Conservation (phyloP, 2,329 filamentous ascomycete genomes). For the Neoarthrinium moseri region DNA sequence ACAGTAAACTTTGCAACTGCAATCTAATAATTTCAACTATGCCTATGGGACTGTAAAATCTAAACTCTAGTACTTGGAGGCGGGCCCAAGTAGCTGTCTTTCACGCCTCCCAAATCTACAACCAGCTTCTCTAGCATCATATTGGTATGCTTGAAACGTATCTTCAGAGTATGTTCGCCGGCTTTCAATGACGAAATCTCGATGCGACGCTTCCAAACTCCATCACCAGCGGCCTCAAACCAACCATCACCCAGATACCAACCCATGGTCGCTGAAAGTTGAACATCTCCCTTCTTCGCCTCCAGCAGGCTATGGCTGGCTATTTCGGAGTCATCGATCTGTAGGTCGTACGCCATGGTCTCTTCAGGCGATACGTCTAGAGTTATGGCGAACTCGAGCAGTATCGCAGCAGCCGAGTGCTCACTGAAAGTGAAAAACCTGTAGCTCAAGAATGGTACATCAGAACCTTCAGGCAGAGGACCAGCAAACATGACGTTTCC, state of each 20-base stretch:
- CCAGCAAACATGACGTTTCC: slow-evolving; percentile 21
- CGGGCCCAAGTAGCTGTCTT: not conserved
- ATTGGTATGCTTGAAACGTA: not conserved
- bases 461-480: slow-evolving; percentile 11
- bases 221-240: not conserved
- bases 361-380: slow-evolving; percentile 50
- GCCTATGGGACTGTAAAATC: no score
- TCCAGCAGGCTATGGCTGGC: no score
- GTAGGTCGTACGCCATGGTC: slow-evolving; percentile 48
- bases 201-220: no score
- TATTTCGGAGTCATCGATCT: slow-evolving; percentile 47
- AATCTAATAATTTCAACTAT: no score
- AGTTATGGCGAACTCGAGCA: slow-evolving; percentile 32
- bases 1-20: no score
- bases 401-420: slow-evolving; percentile 6
- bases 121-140: not conserved
- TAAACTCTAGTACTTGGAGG: no score
- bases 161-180: not conserved
- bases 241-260: not conserved
- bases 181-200: no score
- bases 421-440: slow-evolving; percentile 29
- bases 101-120: not conserved
- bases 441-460: slow-evolving; percentile 16
- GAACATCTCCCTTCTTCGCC: not conserved
- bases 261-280: not conserved